Base-by-base conservation (phyloP, 108 stramenopile genomes). In the Nitzschia sp. region DNA sequence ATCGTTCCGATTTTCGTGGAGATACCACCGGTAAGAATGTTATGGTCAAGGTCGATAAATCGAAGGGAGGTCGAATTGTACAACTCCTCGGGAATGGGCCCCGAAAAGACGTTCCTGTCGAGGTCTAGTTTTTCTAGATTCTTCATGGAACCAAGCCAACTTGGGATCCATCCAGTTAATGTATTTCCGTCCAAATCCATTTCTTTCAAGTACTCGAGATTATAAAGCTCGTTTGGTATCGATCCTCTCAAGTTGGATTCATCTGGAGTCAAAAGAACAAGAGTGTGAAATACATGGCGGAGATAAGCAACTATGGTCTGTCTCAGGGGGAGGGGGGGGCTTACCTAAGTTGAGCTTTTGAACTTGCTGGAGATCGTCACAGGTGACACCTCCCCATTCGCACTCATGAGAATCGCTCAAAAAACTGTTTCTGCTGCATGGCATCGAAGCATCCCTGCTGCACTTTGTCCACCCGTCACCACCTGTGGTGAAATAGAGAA, bases 11-110 rank as follows among this genome's bases (percentile, higher is more conserved):
- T 75, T 25, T 63, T 52, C 0, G 85, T 69, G 22, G 83, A 69
- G 15, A 89, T 59, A 3, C 71, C 74, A 11, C 89, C 89, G 3
- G 63, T 53, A 32, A 90, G 47, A 36, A 57, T 63, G 69, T 86
- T 87, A 15, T 72, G 54, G 63, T 74, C 76, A 36, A 82, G 36
- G 56, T 83, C 82, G 31, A 88, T 25, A 58, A 76, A 65, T 32
- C 45, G 32, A 15, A 82, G 46, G 2, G 57, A 41, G 0, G 52
- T 76, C 3, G 68, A 71, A 13, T 53, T 30, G 65, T 56, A 71
- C 3, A 84, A 34, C 58, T 78, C 73, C 21, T 34, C 50, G 22
- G 79, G 79, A 13, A 84, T 73, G 16, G 76, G 48, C 28, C 83
- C 83, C 13, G 73, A 67, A 21, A 83, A 45, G 1, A 41, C 45